Evolutionary conservation across 495 filamentous ascomycete species (phyloP).

Genomic region (Neurospora terricola): DNA sequence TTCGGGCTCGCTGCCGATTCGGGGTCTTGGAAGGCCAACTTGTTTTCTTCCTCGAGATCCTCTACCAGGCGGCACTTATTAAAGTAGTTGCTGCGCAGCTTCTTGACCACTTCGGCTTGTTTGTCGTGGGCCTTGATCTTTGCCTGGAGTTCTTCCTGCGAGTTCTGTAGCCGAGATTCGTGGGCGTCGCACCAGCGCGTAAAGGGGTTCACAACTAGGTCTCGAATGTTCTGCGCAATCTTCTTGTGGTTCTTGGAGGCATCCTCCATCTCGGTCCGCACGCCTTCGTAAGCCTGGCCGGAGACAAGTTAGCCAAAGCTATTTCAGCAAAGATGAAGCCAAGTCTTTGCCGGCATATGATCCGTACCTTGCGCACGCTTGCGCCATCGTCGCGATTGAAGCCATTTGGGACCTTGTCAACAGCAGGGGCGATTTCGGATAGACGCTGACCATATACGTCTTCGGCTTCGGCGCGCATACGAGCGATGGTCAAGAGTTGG

Average conservation of each 20-base stretch:
- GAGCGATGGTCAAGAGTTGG: slow-evolving; percentile 82
- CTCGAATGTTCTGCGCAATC: slow-evolving; percentile 90
- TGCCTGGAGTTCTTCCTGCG: slow-evolving; percentile 82
- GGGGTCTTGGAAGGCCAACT: slow-evolving; percentile 89
- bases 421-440: slow-evolving; percentile 70
- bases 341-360: not conserved
- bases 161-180: slow-evolving; percentile 78
- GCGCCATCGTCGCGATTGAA: slow-evolving; percentile 93
- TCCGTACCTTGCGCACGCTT: slow-evolving; percentile 78
- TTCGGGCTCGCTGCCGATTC: slow-evolving; percentile 35
- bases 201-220: slow-evolving; percentile 90
- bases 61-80: slow-evolving; percentile 96
- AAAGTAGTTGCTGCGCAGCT: slow-evolving; percentile 91
- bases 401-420: slow-evolving; percentile 73
- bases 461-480: slow-evolving; percentile 92
- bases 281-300: slow-evolving; percentile 82
- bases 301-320: slow-evolving; percentile 9
- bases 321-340: not conserved
- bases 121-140: slow-evolving; percentile 88
- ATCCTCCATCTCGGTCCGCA: slow-evolving; percentile 89
- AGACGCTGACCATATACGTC: slow-evolving; percentile 77
- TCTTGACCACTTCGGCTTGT: slow-evolving; percentile 80
- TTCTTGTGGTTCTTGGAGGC: slow-evolving; percentile 85
- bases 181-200: slow-evolving; percentile 92
- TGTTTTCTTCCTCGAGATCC: slow-evolving; percentile 96